These are phyloP conservation scores for Aspergillus novoparasiticus DNA, from an alignment of 2,329 filamentous ascomycete species.

Conservation along the genomic window DNA sequence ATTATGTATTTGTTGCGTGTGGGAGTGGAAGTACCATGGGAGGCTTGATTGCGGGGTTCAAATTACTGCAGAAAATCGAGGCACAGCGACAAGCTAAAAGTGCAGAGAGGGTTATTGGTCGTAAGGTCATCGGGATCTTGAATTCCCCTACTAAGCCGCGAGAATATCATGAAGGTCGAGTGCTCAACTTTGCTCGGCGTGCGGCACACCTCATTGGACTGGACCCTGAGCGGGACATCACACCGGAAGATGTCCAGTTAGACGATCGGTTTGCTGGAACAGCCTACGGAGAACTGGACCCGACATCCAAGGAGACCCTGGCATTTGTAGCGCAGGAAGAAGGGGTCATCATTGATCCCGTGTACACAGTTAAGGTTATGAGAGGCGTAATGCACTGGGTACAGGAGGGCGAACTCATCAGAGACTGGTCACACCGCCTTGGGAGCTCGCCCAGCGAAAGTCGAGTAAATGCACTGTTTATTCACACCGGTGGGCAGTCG, in stretches of 20 bases:
- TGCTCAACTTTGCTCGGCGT: conserved; percentile 32
- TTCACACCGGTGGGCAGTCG: conserved; percentile 42
- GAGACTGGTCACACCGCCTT: conserved; percentile 11
- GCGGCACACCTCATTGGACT: conserved; percentile 33
- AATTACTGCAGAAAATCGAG: conserved; percentile 30
- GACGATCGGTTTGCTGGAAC: conserved; percentile 36
- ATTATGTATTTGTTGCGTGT: conserved; percentile 40
- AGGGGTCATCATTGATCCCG: conserved; percentile 36
- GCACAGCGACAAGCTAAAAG: not conserved
- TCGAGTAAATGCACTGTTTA: conserved; percentile 37
- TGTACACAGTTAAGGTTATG: conserved; percentile 40
- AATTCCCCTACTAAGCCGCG: conserved; percentile 35
- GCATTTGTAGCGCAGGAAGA: conserved; percentile 31
- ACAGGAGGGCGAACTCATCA: conserved; percentile 21
- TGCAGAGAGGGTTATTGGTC: not conserved
- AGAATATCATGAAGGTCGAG: conserved; percentile 32
- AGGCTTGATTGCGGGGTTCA: conserved; percentile 39
- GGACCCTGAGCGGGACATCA: conserved; percentile 28
- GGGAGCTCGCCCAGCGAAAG: not conserved
- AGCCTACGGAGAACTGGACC: conserved; percentile 36
- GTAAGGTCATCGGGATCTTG: conserved; percentile 35
- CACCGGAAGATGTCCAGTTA: conserved; percentile 31
- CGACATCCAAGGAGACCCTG: conserved; percentile 24
- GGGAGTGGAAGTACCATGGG: conserved; percentile 40
- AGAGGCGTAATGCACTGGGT: conserved; percentile 31